phyloP scores from a whole-genome alignment of 768 basidiomycete species.

The Mycena galericulata region DNA sequence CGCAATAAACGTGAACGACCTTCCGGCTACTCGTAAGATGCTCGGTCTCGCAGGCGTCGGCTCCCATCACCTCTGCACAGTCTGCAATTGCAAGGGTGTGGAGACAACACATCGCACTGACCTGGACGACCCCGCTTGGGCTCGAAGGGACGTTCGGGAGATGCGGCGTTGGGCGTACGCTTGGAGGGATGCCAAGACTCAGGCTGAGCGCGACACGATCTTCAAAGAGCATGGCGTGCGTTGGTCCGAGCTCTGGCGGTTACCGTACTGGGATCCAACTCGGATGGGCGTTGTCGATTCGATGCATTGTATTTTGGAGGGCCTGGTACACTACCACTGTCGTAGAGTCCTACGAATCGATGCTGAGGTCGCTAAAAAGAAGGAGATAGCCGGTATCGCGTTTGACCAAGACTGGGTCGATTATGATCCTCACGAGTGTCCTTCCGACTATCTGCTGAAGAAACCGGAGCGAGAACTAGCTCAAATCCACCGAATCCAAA shows the following conservation, averaged over 20 bases:
- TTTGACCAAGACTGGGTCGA: constrained; percentile 29
- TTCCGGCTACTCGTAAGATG: constrained; percentile 42
- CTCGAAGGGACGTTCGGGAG: constrained; percentile 19
- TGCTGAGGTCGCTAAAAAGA: constrained; percentile 26
- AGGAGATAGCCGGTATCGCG: constrained; percentile 14
- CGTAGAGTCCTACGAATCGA: constrained; percentile 35
- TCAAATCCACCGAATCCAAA: constrained; percentile 12
- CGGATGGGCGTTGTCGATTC: constrained; percentile 43
- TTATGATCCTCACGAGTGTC: constrained; percentile 24
- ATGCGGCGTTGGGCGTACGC: constrained; percentile 31
- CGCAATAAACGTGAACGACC: constrained; percentile 42
- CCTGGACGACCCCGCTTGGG: constrained; percentile 29
- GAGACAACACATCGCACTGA: constrained; percentile 26
- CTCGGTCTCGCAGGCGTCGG: constrained; percentile 36
- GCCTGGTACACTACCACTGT: constrained; percentile 36
- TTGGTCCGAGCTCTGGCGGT: constrained; percentile 42
- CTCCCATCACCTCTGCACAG: constrained; percentile 42
- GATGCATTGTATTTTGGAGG: constrained; percentile 47
- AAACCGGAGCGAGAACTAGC: constrained; percentile 15
- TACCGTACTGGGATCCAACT: constrained; percentile 46
- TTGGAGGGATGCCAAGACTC: too few relatives aligned
- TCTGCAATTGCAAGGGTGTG: constrained; percentile 39
- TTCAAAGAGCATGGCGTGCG: constrained; percentile 37
- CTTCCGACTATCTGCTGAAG: constrained; percentile 14
- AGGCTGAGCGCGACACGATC: constrained; percentile 31